Base-by-base conservation (phyloP, 1,284 basidiomycete genomes). In the Polyporus tsugae region DNA sequence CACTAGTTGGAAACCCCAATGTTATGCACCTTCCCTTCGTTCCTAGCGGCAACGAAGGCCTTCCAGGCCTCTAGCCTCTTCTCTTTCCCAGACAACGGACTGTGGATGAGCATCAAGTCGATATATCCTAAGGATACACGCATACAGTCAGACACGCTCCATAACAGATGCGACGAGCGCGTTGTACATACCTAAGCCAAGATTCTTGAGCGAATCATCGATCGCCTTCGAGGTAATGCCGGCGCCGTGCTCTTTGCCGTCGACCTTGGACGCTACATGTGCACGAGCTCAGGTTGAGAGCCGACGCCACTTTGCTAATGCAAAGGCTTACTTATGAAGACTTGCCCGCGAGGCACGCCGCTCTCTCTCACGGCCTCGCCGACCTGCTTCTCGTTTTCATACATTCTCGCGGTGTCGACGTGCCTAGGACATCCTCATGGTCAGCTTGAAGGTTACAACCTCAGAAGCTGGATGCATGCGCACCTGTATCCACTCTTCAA, bases 401-500 rank as follows among this genome's bases (percentile, higher is more conserved):
- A 96, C 22, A 83, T 83, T 71, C 92, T 90, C 0, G 93, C 93
- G 1, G 89, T 87, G 76, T 94, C 92, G 62, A 93, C 80, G 71
- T 92, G 91, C 70, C 90, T 86, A 10, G 5, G 1, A 19, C 46
- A 22, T 2, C 75, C 92, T 94, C 6, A 33, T 35, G 19, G 53
- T 68, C 62, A 41, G 66, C 36, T 42, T 4, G 39, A 65, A 5
- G 63, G 33, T 46, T 22, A 35, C 17, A 15, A 33, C 10, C 25
- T 33, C 60, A 42, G 6, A 58, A 36, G 19, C 11, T 15, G 17
- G 2, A 33, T n/a, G 41, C 19, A 46, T n/a, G 70, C 79, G 66
- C 68, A 90, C 92, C 88, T 86, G 77, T 95, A 96, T 4, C 94
- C 95, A n/a, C 82, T 85, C 69, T 86, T 84, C 71, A 96, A 79